Evolutionary conservation across 2,329 filamentous ascomycete species (phyloP), one percentile per base, ranked within the genome.

Genomic region (Aspergillus sp.): DNA sequence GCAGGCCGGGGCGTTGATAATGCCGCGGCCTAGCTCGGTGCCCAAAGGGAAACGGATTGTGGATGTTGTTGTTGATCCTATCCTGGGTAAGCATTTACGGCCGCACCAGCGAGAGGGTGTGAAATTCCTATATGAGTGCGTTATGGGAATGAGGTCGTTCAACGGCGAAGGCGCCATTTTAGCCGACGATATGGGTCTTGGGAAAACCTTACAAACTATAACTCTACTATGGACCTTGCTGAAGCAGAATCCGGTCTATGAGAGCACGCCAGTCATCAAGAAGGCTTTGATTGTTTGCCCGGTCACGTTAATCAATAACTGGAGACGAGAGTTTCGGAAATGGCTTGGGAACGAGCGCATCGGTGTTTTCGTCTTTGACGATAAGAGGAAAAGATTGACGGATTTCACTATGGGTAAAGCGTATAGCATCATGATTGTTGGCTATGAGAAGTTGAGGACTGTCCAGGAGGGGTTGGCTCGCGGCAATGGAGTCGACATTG

Each of bases 121-220:
- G 0, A 78, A 83, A 50, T 90, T 91, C 65, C 71, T 91, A 44
- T 91, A 91, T 66, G 88, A 90, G 72, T 90, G 88, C 68, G 85
- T 90, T 0, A 90, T 90, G 88, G 88, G 88, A 5, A 83, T 90
- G 80, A 81, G 86, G 42, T 76, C 80, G 42, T 86, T 83, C 60
- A 84, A 84, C 64, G 87, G 88, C 1, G 82, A 88, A 71, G 88
- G 88, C 22, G 88, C 87, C 3, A 86, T 91, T 58, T 76, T 91
- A 49, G 88, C 88, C 2, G 88, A 91, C 68, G 88, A 90, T 64
- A 91, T 91, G 88, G 88, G 88, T 0, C 72, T 91, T 2, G 88
- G 88, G 19, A 91, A 91, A 73, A 90, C 88, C 1, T 69, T 90
- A 34, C 88, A 90, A 66, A 90, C 88, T 0, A 90, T 91, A 66